Evolutionary conservation across 1,139 yeast species (phyloP), one percentile per base, ranked within the genome.

Genomic region (Taphrina betulina): DNA sequence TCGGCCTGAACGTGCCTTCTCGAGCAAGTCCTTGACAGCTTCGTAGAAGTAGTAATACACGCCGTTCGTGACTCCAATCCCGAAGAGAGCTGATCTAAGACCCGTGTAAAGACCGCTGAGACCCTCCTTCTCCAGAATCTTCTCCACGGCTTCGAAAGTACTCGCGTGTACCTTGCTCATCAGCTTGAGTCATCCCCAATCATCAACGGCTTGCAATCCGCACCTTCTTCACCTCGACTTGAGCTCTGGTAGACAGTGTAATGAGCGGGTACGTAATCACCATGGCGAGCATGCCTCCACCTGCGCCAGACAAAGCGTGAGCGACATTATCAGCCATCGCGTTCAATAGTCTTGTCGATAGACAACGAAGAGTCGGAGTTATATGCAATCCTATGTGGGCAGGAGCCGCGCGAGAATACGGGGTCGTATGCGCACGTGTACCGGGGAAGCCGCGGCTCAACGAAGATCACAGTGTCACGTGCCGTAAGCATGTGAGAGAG

Each of bases 11-110:
- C 46, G 70, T 34, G 65, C 65, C 36, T 72, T 72, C 64, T 80
- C 72, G 63, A 82, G 78, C 36, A 78, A 65, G 59, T 81, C 78
- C 57, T 82, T 76, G 26, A 85, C 76, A 57, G 81, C 76, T 69
- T 88, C 96, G 66, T 89, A 89, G 68, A 88, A 87, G 73, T 89
- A 90, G 72, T 90, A 90, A 72, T 90, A 90, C 59, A 87, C 82
- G 66, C 89, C 85, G 70, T 89, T 90, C 63, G 95, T 86, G 58
- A 88, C 75, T 5, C 92, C 80, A 67, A 88, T 85, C 2, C 96
- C 97, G 62, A 83, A 81, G 53, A 89, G 72, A 1, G 96, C 96
- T 62, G 92, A 82, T 65, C 87, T 95, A 60, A 90, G 75, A 2
- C 97, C 97, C 1, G 90, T 75, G 67, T 89, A 90, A 58, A 85